Evolutionary conservation across 2,329 filamentous ascomycete species (phyloP), one percentile per base, ranked within the genome.

Genomic region (Aquanectria penicillioides): DNA sequence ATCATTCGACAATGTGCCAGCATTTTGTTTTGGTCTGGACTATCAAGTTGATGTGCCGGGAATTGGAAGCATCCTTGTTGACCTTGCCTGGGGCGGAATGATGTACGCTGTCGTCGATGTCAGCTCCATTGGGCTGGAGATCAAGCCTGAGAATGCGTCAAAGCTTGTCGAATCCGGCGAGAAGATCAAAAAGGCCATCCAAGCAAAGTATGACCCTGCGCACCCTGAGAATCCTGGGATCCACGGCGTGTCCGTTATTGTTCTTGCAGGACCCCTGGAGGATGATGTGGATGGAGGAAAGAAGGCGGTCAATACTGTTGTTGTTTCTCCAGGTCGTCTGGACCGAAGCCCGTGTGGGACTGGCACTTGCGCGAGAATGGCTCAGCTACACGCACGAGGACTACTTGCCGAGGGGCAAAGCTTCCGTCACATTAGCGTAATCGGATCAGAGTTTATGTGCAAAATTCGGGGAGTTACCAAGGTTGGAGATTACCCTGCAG

Each of bases 11-110:
- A 82, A 82, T 50, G 77, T 81, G 1, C 75, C 80, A 0, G 61
- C 77, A 0, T 82, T 81, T 61, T 78, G 78, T 4, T 74, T 71
- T 31, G 70, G 65, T 5, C 68, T 82, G 2, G 78, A 80, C 61
- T 60, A 73, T 20, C 64, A 71, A 44, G 71, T 81, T 12, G 57
- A 75, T 0, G 77, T 82, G 1, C 77, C 77, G 0, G 80, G 74
- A 0, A 17, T 82, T 0, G 80, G 79, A 0, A 68, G 53, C 5
- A 62, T 81, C 3, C 59, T 48, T 0, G 76, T 81, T 3, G 79
- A 83, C 50, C 71, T 83, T 43, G 80, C 77, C 12, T 82, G 75
- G 69, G 80, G 80, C 6, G 80, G 80, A 1, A 80, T 80, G 79
- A 73, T 75, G 59, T 83, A 78, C 51, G 76, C 69, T 3, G 44